Evolutionary conservation across 2,329 filamentous ascomycete species (phyloP), one percentile per base, ranked within the genome.

Genomic region (Pseudogymnoascus sp.): DNA sequence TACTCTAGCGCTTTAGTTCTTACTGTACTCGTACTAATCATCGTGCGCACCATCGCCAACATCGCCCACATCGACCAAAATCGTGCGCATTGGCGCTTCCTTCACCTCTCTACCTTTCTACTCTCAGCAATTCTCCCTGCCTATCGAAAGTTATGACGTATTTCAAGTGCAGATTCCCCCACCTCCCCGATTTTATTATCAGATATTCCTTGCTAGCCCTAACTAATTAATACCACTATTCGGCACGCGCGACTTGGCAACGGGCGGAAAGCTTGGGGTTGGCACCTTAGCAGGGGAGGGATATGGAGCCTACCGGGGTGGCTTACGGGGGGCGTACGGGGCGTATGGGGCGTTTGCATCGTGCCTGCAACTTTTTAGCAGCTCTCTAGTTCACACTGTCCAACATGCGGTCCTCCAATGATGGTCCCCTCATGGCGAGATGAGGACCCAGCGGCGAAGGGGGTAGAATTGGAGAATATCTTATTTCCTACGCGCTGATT

Each of bases 381-480:
- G n/a, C n/a, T 1, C 7, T 16, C 14, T 29, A 29, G 45, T n/a
- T 14, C 47, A 54, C 23, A 54, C 47, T 54, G 47, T 54, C 47
- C 47, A 54, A 54, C 47, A 54, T 54, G 47, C 47, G 23, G 23
- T 54, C 47, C 47, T 29, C 47, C 47, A 54, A 54, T 54, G 8
- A 11, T 8, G 7, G 8, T 54, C 5, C 47, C 47, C 47, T 54
- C 47, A 54, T 54, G 47, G 47, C 47, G 47, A 54, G 47, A 54
- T 54, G 47, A 54, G 47, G 47, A 54, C 47, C 47, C 47, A 54
- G 47, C 47, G n/a, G 26, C 47, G 47, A 54, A 54, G 47, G 47
- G 47, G 47, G 47, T 16, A 54, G 26, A 54, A 54, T 54, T 54
- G 47, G 47, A 54, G 47, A 54, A 54, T 54, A 54, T 54, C 26